A percentile compares a stretch with the other conserved stretches of the same genome.
Conservation (phyloP, 2,329 filamentous ascomycete genomes). For the Talaromyces sp. region DNA sequence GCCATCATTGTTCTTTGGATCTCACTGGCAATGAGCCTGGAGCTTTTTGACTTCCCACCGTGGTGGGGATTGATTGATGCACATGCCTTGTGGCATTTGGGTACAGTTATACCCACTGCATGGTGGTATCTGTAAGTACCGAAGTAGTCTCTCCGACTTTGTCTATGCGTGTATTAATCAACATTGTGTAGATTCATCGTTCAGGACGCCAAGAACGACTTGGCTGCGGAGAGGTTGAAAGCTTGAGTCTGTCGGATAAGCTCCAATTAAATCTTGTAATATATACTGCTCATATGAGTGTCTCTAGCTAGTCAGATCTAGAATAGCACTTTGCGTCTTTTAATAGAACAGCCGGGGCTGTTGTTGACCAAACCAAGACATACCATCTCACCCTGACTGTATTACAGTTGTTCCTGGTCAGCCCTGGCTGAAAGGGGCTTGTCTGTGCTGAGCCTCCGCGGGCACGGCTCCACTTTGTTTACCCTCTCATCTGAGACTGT, state of each 20-base stretch:
- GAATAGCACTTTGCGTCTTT: not conserved
- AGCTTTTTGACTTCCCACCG: conserved; percentile 90
- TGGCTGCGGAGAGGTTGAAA: conserved; percentile 70
- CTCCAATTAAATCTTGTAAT: not conserved
- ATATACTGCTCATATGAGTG: not conserved
- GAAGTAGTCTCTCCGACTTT: not conserved
- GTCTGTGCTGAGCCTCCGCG: conserved; percentile 4
- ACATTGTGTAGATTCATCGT: conserved; percentile 67
- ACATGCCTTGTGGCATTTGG: conserved; percentile 92
- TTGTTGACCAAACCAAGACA: not conserved
- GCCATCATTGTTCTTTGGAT: conserved; percentile 90
- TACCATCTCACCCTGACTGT: not conserved
- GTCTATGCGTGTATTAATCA: conserved; percentile 24
- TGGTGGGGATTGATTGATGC: conserved; percentile 80
- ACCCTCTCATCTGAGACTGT: conserved; percentile 11
- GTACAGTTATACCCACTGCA: conserved; percentile 81
- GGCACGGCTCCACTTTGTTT: conserved; percentile 6
- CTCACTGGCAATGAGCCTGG: conserved; percentile 88
- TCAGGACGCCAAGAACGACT: conserved; percentile 78
- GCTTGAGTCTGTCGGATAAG: conserved; percentile 40
- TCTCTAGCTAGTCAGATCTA: not conserved
- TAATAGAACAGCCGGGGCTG: not conserved
- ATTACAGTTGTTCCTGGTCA: not conserved
- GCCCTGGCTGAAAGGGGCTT: not conserved
- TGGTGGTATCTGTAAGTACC: conserved; percentile 88